Evolutionary conservation across 441 rosid species (phyloP).

Genomic region (Adansonia gregorii): DNA sequence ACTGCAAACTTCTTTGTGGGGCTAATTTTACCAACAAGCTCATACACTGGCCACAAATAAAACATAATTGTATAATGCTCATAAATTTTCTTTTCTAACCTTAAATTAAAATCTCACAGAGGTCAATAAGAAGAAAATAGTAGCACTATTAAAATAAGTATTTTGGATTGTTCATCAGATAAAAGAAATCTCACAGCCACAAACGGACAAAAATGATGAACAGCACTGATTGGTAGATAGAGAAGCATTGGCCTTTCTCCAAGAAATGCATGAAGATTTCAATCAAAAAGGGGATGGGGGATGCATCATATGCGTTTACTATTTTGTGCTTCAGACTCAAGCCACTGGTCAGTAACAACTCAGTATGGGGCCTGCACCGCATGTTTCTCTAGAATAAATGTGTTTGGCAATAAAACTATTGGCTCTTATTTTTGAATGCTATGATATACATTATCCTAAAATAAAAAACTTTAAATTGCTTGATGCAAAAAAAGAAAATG

Average conservation of each 20-base stretch:
- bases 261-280: constrained; percentile 26
- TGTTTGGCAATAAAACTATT: neutral
- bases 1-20: neutral
- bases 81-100: neutral
- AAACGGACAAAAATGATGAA: too few relatives aligned
- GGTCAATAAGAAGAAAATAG: neutral
- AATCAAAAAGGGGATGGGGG: constrained; percentile 32
- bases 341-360: constrained; percentile 42
- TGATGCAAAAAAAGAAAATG: neutral
- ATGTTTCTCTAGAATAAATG: constrained; percentile 26
- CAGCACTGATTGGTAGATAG: too few relatives aligned
- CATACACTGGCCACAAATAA: neutral
- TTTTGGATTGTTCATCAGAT: neutral
- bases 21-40: neutral
- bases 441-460: neutral
- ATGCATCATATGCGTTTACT: constrained; percentile 37
- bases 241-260: neutral
- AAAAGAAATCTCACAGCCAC: neutral
- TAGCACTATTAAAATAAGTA: neutral
- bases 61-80: neutral
- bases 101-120: neutral
- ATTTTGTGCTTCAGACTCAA: constrained; percentile 31
- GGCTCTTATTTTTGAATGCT: neutral
- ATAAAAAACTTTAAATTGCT: neutral
- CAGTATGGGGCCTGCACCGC: constrained; percentile 45